phyloP scores from a whole-genome alignment of 495 filamentous ascomycete genomes.

The Pyronema omphalodes region DNA sequence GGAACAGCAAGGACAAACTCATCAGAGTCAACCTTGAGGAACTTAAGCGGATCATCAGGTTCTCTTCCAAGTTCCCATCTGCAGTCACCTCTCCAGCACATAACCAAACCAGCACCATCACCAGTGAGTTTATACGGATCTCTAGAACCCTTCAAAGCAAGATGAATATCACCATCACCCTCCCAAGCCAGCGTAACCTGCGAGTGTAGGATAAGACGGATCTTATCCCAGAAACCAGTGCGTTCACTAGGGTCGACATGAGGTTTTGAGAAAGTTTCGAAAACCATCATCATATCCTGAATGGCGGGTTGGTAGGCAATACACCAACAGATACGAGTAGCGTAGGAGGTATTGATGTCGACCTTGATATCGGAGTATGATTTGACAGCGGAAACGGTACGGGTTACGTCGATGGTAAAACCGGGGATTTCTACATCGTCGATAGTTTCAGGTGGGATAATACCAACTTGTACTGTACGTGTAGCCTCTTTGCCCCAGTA shows the following conservation, averaged over 20 bases:
- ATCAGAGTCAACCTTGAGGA: conserved; percentile 88
- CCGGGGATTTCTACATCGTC: conserved; percentile 34
- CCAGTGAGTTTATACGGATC: conserved; percentile 90
- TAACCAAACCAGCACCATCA: conserved; percentile 80
- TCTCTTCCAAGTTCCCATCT: conserved; percentile 64
- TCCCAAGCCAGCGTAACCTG: conserved; percentile 74
- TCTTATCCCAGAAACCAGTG: conserved; percentile 98
- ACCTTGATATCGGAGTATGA: conserved; percentile 82
- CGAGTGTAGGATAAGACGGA: conserved; percentile 87
- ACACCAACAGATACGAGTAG: conserved; percentile 90
- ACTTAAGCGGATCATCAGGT: conserved; percentile 59
- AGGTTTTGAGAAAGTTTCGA: conserved; percentile 91
- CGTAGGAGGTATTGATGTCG: conserved; percentile 78
- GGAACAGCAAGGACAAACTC: conserved; percentile 89
- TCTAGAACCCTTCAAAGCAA: conserved; percentile 75
- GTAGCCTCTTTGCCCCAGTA: conserved; percentile 59
- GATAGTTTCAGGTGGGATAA: conserved; percentile 48
- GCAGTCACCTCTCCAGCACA: conserved; percentile 94
- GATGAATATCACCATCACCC: conserved; percentile 87
- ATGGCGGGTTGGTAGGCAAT: conserved; percentile 95
- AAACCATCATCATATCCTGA: conserved; percentile 99
- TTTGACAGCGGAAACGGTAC: conserved; percentile 88
- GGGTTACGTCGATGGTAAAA: conserved; percentile 68
- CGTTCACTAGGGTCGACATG: conserved; percentile 84
- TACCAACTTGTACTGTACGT: conserved; percentile 61